phyloP scores from a whole-genome alignment of 306 rosid species.

The Rosa chinensis region DNA sequence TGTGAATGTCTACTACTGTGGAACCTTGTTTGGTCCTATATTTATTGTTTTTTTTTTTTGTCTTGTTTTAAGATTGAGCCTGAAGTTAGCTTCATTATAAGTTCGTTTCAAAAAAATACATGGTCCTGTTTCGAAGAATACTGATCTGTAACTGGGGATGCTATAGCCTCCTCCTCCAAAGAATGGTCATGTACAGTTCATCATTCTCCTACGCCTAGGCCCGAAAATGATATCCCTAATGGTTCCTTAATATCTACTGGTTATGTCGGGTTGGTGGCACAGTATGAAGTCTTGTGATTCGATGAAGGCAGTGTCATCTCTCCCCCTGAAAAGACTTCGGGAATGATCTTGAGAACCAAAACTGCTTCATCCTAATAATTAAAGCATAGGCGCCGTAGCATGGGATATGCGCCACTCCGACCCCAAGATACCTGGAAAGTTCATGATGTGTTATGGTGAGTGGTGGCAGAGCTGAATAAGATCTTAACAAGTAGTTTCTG shows the following conservation, averaged over 20 bases:
- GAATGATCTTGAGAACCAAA: conserved; percentile 47
- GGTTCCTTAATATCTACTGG: too few relatives aligned
- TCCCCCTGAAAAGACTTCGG: conserved; percentile 45
- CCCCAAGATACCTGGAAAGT: conserved; percentile 65
- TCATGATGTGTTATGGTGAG: background rate
- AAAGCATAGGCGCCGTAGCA: conserved; percentile 62
- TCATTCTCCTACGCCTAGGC: background rate
- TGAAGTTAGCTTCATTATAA: background rate
- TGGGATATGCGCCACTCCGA: conserved; percentile 74
- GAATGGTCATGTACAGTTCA: background rate
- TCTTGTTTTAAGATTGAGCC: background rate
- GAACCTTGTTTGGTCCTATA: conserved; percentile 16
- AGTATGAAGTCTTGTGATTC: background rate
- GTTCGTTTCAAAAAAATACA: background rate
- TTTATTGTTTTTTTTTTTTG: background rate
- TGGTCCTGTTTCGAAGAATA: background rate
- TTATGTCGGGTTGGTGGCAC: background rate
- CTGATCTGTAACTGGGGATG: background rate
- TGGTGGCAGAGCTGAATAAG: background rate
- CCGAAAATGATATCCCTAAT: background rate
- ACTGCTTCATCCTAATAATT: conserved; percentile 52
- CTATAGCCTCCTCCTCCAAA: background rate
- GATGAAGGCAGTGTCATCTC: conserved; percentile 22
- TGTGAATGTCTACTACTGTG: background rate
- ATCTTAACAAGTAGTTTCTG: background rate